Percentiles rank a stretch among this genome's conserved stretches.
phyloP scores from a whole-genome alignment of 2,329 filamentous ascomycete genomes.

The Xylariaceae sp. region DNA sequence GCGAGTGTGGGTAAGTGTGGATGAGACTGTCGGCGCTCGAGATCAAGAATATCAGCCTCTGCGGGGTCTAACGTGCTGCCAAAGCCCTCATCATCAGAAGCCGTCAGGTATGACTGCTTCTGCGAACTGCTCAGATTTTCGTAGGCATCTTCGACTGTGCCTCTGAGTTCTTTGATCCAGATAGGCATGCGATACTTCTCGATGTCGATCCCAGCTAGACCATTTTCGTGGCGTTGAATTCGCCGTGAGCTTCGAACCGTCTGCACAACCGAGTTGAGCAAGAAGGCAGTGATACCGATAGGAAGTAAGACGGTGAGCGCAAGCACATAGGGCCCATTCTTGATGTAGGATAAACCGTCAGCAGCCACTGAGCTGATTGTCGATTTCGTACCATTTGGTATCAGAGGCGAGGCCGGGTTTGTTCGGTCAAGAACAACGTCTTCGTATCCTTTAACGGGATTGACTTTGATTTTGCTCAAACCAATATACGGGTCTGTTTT shows the following conservation, averaged over 20 bases:
- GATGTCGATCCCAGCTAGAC: constrained; percentile 70
- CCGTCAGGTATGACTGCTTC: constrained; percentile 72
- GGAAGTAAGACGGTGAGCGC: constrained; percentile 75
- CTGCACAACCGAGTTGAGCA: constrained; percentile 79
- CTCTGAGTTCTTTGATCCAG: constrained; percentile 76
- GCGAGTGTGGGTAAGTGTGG: constrained; percentile 73
- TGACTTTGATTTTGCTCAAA: constrained; percentile 70
- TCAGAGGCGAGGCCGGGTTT: constrained; percentile 63
- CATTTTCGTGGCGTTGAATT: constrained; percentile 77
- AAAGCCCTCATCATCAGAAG: constrained; percentile 58
- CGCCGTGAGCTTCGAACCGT: constrained; percentile 76
- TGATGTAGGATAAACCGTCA: constrained; percentile 47
- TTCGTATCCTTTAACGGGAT: constrained; percentile 76
- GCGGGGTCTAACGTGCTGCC: constrained; percentile 44
- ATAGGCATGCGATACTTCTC: constrained; percentile 78
- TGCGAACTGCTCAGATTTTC: constrained; percentile 75
- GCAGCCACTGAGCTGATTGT: constrained; percentile 45
- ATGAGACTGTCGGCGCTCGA: constrained; percentile 49
- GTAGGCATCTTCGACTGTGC: constrained; percentile 78
- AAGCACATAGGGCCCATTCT: constrained; percentile 67
- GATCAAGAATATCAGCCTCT: constrained; percentile 48
- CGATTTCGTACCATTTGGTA: constrained; percentile 36
- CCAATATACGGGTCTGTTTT: constrained; percentile 79
- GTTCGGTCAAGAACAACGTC: constrained; percentile 75
- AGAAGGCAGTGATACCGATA: constrained; percentile 72